Base-by-base conservation (phyloP, 208 protist genomes). In the Trypanosoma platydactyli region DNA sequence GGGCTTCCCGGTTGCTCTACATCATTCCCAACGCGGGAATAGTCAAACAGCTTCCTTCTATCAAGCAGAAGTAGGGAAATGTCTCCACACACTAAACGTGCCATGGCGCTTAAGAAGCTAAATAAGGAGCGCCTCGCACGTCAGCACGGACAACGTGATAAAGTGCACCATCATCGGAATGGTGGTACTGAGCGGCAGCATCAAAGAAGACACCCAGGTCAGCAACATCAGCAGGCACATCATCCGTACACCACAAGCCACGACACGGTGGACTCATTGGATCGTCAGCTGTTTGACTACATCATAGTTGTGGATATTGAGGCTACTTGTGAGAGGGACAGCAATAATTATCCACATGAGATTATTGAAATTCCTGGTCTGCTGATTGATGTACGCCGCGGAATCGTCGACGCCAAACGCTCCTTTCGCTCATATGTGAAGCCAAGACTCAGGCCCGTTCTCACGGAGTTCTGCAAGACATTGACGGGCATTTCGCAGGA, bases 401-500 rank as follows among this genome's bases (percentile, higher is more conserved):
- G 88, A 16, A 57, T 90, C 56, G 77, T 93, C 9, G 81, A 94
- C 55, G 71, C 74, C 13, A 60, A 80, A 20, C 78, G 77, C 12
- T 94, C 89, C 22, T 97, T 97, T 54, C 90, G 89, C 71, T 89
- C 84, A 4, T 98, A 94, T 65, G 84, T 98, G 16, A 88, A 87
- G 76, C 97, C 97, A 22, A 73, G 65, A n/a, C 67, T 68, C 35
- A 88, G 97, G 64, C 86, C 92, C 1, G 66, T 42, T n/a, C 83
- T 99, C 7, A 93, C 89, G 0, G 58, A 70, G 1, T 98, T 99
- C 61, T 99, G 97, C 80, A 95, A 71, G 5, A 45, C 91, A 62
- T 74, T 98, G n/a, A 99, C 97, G 7, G 97, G 97, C 46, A 98
- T 99, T 29, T 81, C 76, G 60, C 96, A 99, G 79, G 79, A 84